phyloP scores from a whole-genome alignment of 2,329 filamentous ascomycete species.

The Emergomyces pasteurianus region DNA sequence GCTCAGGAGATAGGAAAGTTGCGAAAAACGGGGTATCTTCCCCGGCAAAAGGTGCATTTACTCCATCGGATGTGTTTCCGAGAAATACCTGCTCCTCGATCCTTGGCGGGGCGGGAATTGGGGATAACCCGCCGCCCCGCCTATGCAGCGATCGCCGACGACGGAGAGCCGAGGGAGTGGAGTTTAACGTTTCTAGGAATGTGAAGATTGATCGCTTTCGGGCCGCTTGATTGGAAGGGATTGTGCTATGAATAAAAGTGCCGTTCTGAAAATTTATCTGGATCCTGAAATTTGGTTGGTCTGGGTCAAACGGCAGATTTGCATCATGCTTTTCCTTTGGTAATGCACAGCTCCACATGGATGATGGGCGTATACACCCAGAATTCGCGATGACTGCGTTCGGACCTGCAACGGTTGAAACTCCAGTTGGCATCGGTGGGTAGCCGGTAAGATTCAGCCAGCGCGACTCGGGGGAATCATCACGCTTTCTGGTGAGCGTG shows the following conservation, averaged over 20 bases:
- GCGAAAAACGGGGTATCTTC: constrained; percentile 86
- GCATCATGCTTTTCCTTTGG: constrained; percentile 63
- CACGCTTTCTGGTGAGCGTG: constrained; percentile 11
- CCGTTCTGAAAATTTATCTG: constrained; percentile 55
- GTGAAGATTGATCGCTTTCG: neutral
- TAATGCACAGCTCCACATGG: constrained; percentile 75
- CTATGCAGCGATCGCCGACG: neutral
- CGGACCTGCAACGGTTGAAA: constrained; percentile 65
- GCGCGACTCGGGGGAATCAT: constrained; percentile 20
- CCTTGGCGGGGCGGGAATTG: constrained; percentile 37
- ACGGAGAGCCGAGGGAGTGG: neutral
- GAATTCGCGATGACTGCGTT: constrained; percentile 52
- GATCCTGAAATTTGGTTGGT: constrained; percentile 68
- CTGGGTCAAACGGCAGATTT: constrained; percentile 49
- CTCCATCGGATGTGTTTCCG: constrained; percentile 72
- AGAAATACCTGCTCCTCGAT: constrained; percentile 66
- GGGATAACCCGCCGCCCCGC: constrained; percentile 26
- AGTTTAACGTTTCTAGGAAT: neutral
- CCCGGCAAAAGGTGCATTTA: constrained; percentile 59
- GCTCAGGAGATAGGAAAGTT: constrained; percentile 45
- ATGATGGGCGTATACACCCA: constrained; percentile 59
- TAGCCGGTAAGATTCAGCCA: constrained; percentile 83
- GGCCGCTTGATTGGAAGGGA: constrained; percentile 17
- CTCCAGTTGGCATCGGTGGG: constrained; percentile 73
- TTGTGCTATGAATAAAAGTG: constrained; percentile 50